phyloP scores from a whole-genome alignment of 2,329 filamentous ascomycete species.

The Colletotrichum chrysophilum region DNA sequence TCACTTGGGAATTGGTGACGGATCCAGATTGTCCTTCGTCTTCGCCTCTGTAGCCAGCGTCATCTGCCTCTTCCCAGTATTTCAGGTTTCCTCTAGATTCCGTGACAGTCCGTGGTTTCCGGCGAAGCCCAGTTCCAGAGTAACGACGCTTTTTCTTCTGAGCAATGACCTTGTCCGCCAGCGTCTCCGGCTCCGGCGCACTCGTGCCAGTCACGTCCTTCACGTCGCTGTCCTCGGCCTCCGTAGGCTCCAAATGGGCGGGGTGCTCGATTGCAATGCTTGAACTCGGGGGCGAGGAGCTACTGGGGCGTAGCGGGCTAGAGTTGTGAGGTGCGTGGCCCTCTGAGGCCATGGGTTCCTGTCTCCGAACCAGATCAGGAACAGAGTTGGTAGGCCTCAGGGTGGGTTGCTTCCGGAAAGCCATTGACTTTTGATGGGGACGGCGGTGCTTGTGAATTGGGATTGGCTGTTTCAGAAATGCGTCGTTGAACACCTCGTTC shows the following conservation, averaged over 20 bases:
- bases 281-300: conserved; percentile 4
- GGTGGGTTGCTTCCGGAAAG: conserved; percentile 49
- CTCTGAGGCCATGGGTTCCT: background rate
- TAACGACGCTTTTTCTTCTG: conserved; percentile 71
- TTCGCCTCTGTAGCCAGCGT: conserved; percentile 78
- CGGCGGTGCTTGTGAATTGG: conserved; percentile 79
- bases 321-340: conserved; percentile 14
- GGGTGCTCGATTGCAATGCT: conserved; percentile 10
- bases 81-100: conserved; percentile 79
- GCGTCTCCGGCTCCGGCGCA: conserved; percentile 65
- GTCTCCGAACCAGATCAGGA: conserved; percentile 35
- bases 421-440: conserved; percentile 71
- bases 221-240: conserved; percentile 40
- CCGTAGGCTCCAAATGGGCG: background rate
- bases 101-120: conserved; percentile 74
- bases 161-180: conserved; percentile 45
- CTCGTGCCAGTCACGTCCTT: conserved; percentile 68
- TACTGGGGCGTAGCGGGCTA: conserved; percentile 13
- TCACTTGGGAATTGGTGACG: conserved; percentile 16
- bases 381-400: conserved; percentile 52
- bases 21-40: conserved; percentile 46
- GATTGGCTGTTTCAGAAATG: conserved; percentile 84
- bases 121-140: conserved; percentile 82
- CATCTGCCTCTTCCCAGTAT: conserved; percentile 89
- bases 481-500: conserved; percentile 91